Conservation (phyloP, 2,329 filamentous ascomycete genomes). For the Pestalotiopsis sp. region DNA sequence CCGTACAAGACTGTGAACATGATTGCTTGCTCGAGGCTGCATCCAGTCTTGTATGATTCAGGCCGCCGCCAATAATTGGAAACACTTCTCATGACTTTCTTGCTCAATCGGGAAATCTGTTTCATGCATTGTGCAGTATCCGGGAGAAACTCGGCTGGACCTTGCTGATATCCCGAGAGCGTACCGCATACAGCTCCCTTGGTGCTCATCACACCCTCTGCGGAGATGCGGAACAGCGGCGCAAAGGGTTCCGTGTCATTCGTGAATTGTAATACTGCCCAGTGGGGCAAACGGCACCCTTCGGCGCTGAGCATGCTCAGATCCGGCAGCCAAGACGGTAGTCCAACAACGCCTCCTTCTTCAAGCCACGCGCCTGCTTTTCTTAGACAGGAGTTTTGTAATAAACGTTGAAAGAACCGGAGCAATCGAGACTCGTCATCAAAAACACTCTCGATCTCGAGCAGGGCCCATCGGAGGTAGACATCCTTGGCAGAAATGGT, state of each 20-base stretch:
- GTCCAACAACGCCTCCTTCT: not conserved
- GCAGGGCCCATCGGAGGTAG: not conserved
- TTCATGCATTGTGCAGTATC: not conserved
- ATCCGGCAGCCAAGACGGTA: not conserved
- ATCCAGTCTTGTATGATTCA: not conserved
- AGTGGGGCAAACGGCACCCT: not conserved
- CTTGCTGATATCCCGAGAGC: not conserved
- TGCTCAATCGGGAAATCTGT: not conserved
- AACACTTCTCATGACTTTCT: not conserved
- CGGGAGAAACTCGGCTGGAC: not conserved
- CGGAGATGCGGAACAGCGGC: not conserved
- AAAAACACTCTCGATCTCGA: not conserved
- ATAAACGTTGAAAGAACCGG: not conserved
- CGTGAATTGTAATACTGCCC: not conserved
- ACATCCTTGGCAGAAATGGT: not conserved
- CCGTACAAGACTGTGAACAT: not conserved
- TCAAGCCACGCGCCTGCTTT: not conserved
- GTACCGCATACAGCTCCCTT: not conserved
- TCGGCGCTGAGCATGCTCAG: not conserved
- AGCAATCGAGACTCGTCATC: not conserved
- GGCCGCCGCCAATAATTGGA: too few relatives aligned
- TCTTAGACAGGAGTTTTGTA: not conserved
- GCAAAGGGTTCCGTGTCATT: not conserved
- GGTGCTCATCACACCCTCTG: not conserved
- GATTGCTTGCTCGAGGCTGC: not conserved